These are phyloP conservation scores for Starmera dryadoides DNA, from an alignment of 805 yeast species.

Conservation along the genomic window DNA sequence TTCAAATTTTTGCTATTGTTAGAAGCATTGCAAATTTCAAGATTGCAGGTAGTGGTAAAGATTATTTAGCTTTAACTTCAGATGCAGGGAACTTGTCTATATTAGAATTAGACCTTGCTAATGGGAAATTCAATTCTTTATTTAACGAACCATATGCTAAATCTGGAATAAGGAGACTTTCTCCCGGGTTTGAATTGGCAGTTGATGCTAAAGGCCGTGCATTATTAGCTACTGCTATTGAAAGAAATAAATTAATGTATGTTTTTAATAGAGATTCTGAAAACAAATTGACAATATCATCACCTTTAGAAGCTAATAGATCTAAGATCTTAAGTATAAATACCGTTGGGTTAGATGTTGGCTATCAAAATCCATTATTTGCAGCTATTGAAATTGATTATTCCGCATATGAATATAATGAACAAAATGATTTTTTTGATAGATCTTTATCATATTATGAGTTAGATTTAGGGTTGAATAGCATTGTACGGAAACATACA, in stretches of 20 bases:
- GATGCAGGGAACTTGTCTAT: conserved; percentile 72
- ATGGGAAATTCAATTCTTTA: conserved; percentile 35
- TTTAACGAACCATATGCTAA: conserved; percentile 64
- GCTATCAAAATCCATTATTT: conserved; percentile 78
- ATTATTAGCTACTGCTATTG: conserved; percentile 62
- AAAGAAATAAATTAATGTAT: conserved; percentile 66
- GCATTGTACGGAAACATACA: conserved; percentile 49
- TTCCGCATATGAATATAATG: conserved; percentile 25
- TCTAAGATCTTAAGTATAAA: conserved; percentile 44
- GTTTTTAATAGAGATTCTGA: conserved; percentile 45
- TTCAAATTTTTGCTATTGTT: conserved; percentile 52
- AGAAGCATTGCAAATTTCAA: conserved; percentile 45
- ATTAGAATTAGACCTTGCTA: conserved; percentile 34
- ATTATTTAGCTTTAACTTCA: conserved; percentile 59
- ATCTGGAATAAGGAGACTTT: conserved; percentile 63
- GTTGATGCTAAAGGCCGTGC: conserved; percentile 73
- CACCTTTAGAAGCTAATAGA: conserved; percentile 67
- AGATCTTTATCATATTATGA: conserved; percentile 61
- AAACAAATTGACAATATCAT: conserved; percentile 42
- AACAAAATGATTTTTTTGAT: conserved; percentile 15
- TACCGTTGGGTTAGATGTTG: conserved; percentile 61
- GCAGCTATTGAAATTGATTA: conserved; percentile 69
- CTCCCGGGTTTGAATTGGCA: conserved; percentile 69
- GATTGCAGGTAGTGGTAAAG: conserved; percentile 45
- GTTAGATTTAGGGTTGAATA: conserved; percentile 80